A percentile compares a stretch with the other conserved stretches of the same genome.
These are phyloP conservation scores for Saccharomycopsis phalli DNA, from an alignment of 1,139 yeast genomes.

Conservation along the genomic window DNA sequence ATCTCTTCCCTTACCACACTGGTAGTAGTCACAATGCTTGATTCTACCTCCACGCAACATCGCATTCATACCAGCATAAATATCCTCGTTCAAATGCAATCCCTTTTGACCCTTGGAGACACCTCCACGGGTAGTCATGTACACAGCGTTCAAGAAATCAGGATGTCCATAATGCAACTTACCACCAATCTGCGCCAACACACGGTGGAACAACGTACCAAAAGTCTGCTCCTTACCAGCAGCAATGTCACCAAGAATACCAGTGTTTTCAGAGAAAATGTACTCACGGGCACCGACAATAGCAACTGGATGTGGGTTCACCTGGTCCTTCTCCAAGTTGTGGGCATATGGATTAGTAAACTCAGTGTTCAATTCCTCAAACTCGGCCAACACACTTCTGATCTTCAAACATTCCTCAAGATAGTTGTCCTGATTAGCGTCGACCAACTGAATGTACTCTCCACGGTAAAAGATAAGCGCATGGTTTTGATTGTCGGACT, in stretches of 20 bases:
- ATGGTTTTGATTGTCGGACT: constrained; percentile 97
- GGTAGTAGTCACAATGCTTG: constrained; percentile 98
- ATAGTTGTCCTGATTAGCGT: constrained; percentile 98
- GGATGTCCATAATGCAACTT: constrained; percentile 99
- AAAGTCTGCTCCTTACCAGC: constrained; percentile 99
- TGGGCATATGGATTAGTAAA: constrained; percentile 74
- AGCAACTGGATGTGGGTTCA: constrained; percentile 73
- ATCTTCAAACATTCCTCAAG: constrained; percentile 97
- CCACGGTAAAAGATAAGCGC: constrained; percentile 96
- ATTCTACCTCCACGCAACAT: constrained; percentile 97
- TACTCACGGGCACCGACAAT: constrained; percentile 99
- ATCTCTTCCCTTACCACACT: constrained; percentile 99
- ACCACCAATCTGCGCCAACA: constrained; percentile 97
- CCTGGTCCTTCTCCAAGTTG: constrained; percentile 38
- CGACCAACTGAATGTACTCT: constrained; percentile 94
- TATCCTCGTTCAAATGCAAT: constrained; percentile 96
- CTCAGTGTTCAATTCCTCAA: constrained; percentile 88
- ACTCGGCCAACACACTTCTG: constrained; percentile 94
- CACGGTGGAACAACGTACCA: constrained; percentile 97
- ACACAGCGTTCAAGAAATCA: constrained; percentile 91
- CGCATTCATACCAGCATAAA: constrained; percentile 98
- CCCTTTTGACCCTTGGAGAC: constrained; percentile 98
- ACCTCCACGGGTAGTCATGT: constrained; percentile 98
- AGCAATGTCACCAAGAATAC: constrained; percentile 98
- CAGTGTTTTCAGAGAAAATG: constrained; percentile 97